Percentiles rank a stretch among this genome's conserved stretches.
Conservation (phyloP, 2,329 filamentous ascomycete genomes). For the Aspergillus hortae region DNA sequence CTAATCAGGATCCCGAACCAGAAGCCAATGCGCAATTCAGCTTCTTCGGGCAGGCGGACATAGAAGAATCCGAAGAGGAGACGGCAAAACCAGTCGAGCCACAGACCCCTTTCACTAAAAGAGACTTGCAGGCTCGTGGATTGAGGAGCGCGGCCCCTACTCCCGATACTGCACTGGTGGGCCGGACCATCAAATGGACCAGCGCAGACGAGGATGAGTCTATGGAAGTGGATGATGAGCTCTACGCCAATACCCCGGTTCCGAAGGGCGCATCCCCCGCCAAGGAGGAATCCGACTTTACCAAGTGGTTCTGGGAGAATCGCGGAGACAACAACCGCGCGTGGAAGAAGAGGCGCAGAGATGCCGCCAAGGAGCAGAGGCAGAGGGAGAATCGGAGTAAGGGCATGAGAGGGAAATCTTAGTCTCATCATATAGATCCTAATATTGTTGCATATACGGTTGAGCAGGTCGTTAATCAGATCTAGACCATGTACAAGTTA, state of each 20-base stretch:
- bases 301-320: conserved; percentile 59
- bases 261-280: conserved; percentile 15
- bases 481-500: not conserved
- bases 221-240: conserved; percentile 23
- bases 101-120: conserved; percentile 77
- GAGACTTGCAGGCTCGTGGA: conserved; percentile 65
- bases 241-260: conserved; percentile 22
- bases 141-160: conserved; percentile 89
- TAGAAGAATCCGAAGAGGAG: conserved; percentile 46
- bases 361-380: conserved; percentile 58
- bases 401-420: conserved; percentile 35
- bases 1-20: conserved; percentile 32
- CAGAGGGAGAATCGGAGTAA: conserved; percentile 57
- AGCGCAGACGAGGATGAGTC: conserved; percentile 14
- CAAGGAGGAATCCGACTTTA: conserved; percentile 53
- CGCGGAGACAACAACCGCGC: conserved; percentile 49
- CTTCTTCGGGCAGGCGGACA: conserved; percentile 67
- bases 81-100: conserved; percentile 49
- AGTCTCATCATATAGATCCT: conserved; percentile 11
- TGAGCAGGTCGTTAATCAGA: not conserved
- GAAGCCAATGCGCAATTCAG: conserved; percentile 63
- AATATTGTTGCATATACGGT: not conserved
- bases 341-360: conserved; percentile 55
- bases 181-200: conserved; percentile 30
- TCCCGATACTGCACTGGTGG: conserved; percentile 82